These are phyloP conservation scores for Euclidium syriacum DNA, from an alignment of 345 rosid species.

Conservation along the genomic window DNA sequence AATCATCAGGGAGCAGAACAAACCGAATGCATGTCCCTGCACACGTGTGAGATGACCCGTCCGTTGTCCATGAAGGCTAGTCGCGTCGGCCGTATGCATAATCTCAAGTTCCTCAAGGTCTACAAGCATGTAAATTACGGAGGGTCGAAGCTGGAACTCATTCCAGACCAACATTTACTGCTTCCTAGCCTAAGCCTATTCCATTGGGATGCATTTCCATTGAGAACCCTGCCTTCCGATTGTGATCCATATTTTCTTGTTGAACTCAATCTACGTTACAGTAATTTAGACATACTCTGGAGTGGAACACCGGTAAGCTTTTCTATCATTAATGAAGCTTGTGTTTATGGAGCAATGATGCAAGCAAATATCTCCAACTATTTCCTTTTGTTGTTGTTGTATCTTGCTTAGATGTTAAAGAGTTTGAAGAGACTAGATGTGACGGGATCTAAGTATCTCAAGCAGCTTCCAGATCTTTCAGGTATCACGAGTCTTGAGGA, in stretches of 20 bases:
- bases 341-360: not conserved
- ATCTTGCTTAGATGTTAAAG: not conserved
- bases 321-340: not conserved
- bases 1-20: constrained; percentile 14
- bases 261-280: not conserved
- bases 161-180: not conserved
- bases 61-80: not conserved
- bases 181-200: not conserved
- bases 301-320: constrained; percentile 2
- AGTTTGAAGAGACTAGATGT: constrained; percentile 10
- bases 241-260: not conserved
- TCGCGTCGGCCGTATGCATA: not conserved
- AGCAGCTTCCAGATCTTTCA: constrained; percentile 17
- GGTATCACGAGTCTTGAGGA: not conserved
- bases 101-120: constrained; percentile 10
- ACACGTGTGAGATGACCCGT: not conserved
- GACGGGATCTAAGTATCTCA: constrained; percentile 2
- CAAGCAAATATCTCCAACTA: not conserved
- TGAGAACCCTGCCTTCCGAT: not conserved
- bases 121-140: constrained; percentile 3
- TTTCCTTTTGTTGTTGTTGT: not conserved
- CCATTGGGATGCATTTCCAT: constrained; percentile 22
- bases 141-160: not conserved
- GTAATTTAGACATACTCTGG: not conserved
- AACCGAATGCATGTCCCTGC: not conserved